Base-by-base conservation (phyloP, 2,329 filamentous ascomycete species). In the Hypomyces perniciosus region DNA sequence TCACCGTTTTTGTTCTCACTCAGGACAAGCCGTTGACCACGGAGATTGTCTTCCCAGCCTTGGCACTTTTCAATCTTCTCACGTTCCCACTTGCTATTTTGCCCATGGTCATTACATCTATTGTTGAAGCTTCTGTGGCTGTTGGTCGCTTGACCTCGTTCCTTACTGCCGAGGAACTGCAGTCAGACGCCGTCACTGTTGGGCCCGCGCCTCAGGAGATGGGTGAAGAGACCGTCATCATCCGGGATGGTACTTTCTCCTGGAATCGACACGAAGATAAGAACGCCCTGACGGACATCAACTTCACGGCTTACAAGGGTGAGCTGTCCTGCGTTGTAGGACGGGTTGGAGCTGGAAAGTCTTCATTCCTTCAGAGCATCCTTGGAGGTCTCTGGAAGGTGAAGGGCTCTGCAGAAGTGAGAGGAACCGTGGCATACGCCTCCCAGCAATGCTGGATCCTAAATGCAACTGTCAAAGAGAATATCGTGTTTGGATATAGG, bases 401-500 rank as follows among this genome's bases (percentile, higher is more conserved):
- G 45, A 83, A 88, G 54, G 93, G 93, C 44, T 79, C 88, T 55
- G 92, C 96, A 4, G 77, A 87, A 50, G 78, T 99, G 8, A 84
- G 88, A 59, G 95, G 93, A 43, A 82, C 79, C 29, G 81, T 90
- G 38, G 93, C 93, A 1, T 99, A 97, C 66, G 93, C 95, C 52
- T 88, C 90, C 12, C 95, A 99, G 67, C 84, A 88, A 62, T 77
- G 90, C 20, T 99, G 95, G 93, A 88, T 99, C 47, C 92, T 97
- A 84, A 99, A 99, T 65, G 93, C 93, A 7, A 95, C 88, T 30
- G 91, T 99, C 51, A 89, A 90, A 61, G 93, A 99, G 65, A 99
- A 99, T 65, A 96, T 99, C 59, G 78, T 96, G 4, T 99, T 99
- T 63, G 93, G 93, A 2, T 90, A 99, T 70, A 85, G 89, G 43